Evolutionary conservation across 2,329 filamentous ascomycete species (phyloP).

Genomic region (Mycosphaerella sp.): DNA sequence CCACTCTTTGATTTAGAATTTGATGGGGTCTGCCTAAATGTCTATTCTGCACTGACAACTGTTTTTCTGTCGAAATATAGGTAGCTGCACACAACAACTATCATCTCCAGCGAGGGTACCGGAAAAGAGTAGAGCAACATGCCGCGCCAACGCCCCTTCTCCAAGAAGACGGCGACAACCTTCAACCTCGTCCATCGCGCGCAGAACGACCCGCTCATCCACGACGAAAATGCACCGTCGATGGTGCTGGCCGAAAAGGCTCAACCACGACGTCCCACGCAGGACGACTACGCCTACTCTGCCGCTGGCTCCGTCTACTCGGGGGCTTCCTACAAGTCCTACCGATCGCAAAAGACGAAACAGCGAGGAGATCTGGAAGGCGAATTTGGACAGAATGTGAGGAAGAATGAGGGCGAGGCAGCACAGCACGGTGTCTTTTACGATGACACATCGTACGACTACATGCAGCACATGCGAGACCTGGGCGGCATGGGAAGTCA

Average conservation of each 20-base stretch:
- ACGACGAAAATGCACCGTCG: slow-evolving; percentile 80
- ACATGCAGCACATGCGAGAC: slow-evolving; percentile 98
- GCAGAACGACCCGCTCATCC: slow-evolving; percentile 94
- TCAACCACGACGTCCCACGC: slow-evolving; percentile 20
- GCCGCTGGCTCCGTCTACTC: slow-evolving; percentile 34
- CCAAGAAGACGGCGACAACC: slow-evolving; percentile 90
- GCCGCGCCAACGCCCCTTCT: slow-evolving; percentile 68
- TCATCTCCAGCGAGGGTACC: background rate
- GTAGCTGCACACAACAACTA: background rate
- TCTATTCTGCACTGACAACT: background rate
- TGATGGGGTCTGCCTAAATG: no score
- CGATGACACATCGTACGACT: slow-evolving; percentile 94
- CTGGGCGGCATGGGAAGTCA: slow-evolving; percentile 60
- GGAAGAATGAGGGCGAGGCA: slow-evolving; percentile 91
- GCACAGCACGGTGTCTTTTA: slow-evolving; percentile 90
- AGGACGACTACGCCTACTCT: slow-evolving; percentile 27
- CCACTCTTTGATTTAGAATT: background rate
- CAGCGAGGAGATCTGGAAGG: slow-evolving; percentile 66
- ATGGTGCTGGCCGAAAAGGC: slow-evolving; percentile 75
- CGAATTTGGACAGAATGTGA: slow-evolving; percentile 63
- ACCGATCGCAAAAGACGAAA: slow-evolving; percentile 29
- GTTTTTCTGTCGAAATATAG: background rate
- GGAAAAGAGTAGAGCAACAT: slow-evolving; percentile 46
- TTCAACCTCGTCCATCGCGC: slow-evolving; percentile 93
- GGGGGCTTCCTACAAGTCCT: slow-evolving; percentile 24